Evolutionary conservation across 2,329 filamentous ascomycete species (phyloP).

Genomic region (Apiospora saccharicola): DNA sequence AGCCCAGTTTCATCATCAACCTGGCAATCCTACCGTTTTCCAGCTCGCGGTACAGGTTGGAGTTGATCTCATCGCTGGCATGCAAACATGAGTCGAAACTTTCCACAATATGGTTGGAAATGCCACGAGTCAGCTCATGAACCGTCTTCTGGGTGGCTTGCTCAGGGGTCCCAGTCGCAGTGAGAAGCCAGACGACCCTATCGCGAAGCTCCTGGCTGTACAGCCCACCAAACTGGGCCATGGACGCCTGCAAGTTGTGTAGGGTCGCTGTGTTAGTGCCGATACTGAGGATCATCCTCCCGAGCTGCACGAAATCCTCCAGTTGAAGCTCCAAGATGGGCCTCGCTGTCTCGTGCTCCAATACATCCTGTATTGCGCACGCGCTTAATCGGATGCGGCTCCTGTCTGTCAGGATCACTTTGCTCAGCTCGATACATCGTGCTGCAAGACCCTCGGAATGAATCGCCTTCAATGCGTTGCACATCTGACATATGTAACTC

Average conservation of each 20-base stretch:
- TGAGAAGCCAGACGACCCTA: constrained; percentile 82
- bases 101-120: constrained; percentile 78
- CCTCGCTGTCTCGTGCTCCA: constrained; percentile 77
- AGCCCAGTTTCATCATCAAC: constrained; percentile 80
- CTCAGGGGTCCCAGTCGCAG: constrained; percentile 60
- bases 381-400: constrained; percentile 88
- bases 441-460: constrained; percentile 84
- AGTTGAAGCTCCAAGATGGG: constrained; percentile 80
- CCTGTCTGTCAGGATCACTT: constrained; percentile 89
- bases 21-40: constrained; percentile 90
- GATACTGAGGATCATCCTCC: constrained; percentile 82
- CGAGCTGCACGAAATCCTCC: constrained; percentile 86
- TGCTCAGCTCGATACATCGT: constrained; percentile 84
- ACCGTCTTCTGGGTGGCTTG: constrained; percentile 69
- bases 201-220: constrained; percentile 84
- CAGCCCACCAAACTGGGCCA: constrained; percentile 78
- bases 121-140: constrained; percentile 79
- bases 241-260: constrained; percentile 70
- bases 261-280: constrained; percentile 71
- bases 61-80: constrained; percentile 75
- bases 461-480: constrained; percentile 85
- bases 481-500: constrained; percentile 91
- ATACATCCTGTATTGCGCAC: constrained; percentile 88
- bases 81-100: constrained; percentile 83
- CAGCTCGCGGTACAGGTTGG: constrained; percentile 78